Evolutionary conservation across 345 rosid species (phyloP).

Genomic region (Salix exigua): DNA sequence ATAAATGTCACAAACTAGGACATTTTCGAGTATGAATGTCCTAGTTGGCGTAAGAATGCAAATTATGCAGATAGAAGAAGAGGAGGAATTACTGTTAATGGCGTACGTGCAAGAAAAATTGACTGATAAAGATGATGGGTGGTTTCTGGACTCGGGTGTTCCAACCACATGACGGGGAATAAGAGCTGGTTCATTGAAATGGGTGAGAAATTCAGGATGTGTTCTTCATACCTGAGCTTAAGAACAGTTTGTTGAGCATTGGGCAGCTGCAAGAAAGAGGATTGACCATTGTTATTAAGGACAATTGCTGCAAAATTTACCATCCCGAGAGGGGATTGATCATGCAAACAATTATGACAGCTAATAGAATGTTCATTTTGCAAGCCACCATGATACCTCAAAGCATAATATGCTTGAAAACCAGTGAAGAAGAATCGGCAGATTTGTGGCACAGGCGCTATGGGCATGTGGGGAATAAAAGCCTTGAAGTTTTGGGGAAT

Average conservation of each 20-base stretch:
- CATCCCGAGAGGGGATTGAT: neutral
- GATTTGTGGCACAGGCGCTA: neutral
- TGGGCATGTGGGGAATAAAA: neutral
- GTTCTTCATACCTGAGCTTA: neutral
- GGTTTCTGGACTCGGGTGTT: conserved; percentile 8
- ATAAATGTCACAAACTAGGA: neutral
- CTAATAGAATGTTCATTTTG: neutral
- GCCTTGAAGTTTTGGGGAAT: too few relatives aligned
- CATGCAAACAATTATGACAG: neutral
- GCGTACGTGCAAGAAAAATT: neutral
- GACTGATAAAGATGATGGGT: neutral
- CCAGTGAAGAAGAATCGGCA: neutral
- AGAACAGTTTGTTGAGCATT: neutral
- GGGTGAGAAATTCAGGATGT: neutral
- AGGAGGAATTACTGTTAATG: conserved; percentile 1
- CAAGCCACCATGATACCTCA: neutral
- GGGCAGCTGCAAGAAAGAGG: neutral
- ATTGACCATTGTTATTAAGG: neutral
- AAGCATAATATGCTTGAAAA: rapidly evolving
- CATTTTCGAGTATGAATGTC: neutral
- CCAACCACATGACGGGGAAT: neutral
- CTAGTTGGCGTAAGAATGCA: neutral
- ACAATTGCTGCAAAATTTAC: neutral
- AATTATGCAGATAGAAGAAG: neutral
- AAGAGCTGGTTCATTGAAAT: neutral